These are phyloP conservation scores for Elasticomyces elasticus DNA, from an alignment of 495 filamentous ascomycete genomes.

Conservation along the genomic window DNA sequence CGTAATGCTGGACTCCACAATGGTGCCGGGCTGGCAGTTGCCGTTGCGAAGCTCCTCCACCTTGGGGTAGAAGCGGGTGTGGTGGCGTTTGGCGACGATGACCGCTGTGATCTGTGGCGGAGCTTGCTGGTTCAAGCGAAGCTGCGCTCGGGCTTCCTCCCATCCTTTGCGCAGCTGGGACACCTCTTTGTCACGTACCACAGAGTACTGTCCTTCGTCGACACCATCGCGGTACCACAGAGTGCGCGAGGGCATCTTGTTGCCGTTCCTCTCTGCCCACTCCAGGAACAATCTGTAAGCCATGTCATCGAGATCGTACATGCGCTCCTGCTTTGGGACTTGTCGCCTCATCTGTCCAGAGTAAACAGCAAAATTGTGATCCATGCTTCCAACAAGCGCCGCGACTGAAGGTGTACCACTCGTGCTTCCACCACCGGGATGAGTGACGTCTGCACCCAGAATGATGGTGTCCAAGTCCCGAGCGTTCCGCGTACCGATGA, in stretches of 20 bases:
- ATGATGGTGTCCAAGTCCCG: not conserved
- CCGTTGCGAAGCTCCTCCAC: not conserved
- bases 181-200: slow-evolving; percentile 5
- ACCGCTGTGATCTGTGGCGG: slow-evolving; percentile 11
- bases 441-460: not conserved
- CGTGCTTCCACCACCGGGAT: not conserved
- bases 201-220: slow-evolving; percentile 15
- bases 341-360: slow-evolving; percentile 18
- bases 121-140: not conserved
- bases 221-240: slow-evolving; percentile 22
- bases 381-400: slow-evolving; percentile 13
- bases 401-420: slow-evolving; percentile 13
- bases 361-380: slow-evolving; percentile 5
- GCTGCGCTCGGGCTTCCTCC: not conserved
- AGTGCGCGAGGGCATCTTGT: slow-evolving; percentile 4
- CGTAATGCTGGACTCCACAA: slow-evolving; percentile 19
- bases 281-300: slow-evolving; percentile 12
- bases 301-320: slow-evolving; percentile 13
- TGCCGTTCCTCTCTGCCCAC: not conserved
- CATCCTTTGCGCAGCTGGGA: slow-evolving; percentile 1
- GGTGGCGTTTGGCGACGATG: slow-evolving; percentile 24
- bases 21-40: slow-evolving; percentile 16
- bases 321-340: slow-evolving; percentile 4
- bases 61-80: slow-evolving; percentile 22
- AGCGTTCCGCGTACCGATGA: not conserved